Evolutionary conservation across 2,329 filamentous ascomycete species (phyloP).

Genomic region (Zelopaecilomyces penicillatus): DNA sequence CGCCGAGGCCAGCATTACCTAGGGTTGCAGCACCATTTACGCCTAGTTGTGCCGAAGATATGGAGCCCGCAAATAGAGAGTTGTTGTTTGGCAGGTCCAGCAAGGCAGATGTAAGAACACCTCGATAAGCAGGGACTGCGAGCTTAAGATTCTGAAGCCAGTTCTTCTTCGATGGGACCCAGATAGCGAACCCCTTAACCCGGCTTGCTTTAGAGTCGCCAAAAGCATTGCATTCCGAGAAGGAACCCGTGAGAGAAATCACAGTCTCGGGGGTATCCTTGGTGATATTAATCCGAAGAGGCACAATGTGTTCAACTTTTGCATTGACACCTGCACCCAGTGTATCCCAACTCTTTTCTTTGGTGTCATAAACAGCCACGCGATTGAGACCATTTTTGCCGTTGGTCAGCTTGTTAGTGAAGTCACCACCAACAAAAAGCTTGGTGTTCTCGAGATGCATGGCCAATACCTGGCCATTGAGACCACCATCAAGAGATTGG

Average conservation of each 20-base stretch:
- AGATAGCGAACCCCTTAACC: constrained; percentile 75
- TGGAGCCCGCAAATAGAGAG: constrained; percentile 73
- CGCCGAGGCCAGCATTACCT: constrained; percentile 41
- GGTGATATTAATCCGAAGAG: constrained; percentile 72
- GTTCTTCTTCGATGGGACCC: constrained; percentile 76
- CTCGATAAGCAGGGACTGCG: constrained; percentile 57
- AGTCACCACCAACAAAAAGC: constrained; percentile 78
- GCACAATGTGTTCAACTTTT: constrained; percentile 63
- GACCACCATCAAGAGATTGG: constrained; percentile 57
- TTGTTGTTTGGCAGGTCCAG: constrained; percentile 55
- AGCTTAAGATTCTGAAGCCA: constrained; percentile 78
- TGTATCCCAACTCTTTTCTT: constrained; percentile 62
- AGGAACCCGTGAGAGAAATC: constrained; percentile 72
- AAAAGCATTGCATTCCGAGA: constrained; percentile 64
- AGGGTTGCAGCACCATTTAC: constrained; percentile 67
- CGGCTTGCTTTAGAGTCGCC: constrained; percentile 50
- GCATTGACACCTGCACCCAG: constrained; percentile 84
- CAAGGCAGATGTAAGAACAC: constrained; percentile 60
- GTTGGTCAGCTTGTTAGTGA: constrained; percentile 62
- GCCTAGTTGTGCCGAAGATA: constrained; percentile 66
- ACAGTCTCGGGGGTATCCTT: constrained; percentile 59
- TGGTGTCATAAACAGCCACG: constrained; percentile 66
- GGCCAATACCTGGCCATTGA: constrained; percentile 70
- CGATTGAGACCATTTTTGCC: constrained; percentile 59
- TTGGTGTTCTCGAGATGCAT: constrained; percentile 58